Conservation (phyloP, 345 rosid genomes). For the Clausena lansium region DNA sequence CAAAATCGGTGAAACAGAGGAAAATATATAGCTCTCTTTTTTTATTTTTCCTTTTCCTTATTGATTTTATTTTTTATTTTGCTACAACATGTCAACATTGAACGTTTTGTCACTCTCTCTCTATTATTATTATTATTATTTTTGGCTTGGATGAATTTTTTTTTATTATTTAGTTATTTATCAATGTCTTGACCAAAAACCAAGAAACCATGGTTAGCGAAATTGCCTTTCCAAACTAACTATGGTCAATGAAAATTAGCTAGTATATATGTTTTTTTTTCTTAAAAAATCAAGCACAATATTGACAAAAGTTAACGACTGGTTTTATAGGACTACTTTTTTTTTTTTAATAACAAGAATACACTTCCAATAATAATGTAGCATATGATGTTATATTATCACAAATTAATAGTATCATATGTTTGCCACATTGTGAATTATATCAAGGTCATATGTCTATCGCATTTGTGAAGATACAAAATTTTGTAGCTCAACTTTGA, state of each 20-base stretch:
- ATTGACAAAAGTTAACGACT: neutral
- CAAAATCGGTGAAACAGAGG: conserved; percentile 17
- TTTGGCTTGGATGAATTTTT: neutral
- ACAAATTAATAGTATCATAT: too few relatives aligned
- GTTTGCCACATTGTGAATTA: too few relatives aligned
- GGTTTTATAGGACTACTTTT: too few relatives aligned
- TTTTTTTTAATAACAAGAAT: too few relatives aligned
- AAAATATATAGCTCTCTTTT: conserved; percentile 9
- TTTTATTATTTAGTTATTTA: neutral
- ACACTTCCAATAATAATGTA: too few relatives aligned
- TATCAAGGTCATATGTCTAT: too few relatives aligned
- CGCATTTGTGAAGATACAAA: too few relatives aligned
- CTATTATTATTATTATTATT: neutral
- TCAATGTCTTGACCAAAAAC: neutral
- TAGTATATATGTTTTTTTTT: neutral
- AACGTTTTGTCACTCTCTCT: conserved; percentile 5
- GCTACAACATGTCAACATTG: neutral
- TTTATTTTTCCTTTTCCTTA: neutral
- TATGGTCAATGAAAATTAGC: conserved; percentile 10
- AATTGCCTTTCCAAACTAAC: conserved; percentile 1
- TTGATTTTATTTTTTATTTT: neutral
- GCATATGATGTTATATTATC: too few relatives aligned
- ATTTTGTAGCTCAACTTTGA: too few relatives aligned
- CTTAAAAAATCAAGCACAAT: neutral
- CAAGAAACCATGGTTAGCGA: conserved; percentile 16